Conservation (phyloP, 2,329 filamentous ascomycete species). For the Cytospora piceae region DNA sequence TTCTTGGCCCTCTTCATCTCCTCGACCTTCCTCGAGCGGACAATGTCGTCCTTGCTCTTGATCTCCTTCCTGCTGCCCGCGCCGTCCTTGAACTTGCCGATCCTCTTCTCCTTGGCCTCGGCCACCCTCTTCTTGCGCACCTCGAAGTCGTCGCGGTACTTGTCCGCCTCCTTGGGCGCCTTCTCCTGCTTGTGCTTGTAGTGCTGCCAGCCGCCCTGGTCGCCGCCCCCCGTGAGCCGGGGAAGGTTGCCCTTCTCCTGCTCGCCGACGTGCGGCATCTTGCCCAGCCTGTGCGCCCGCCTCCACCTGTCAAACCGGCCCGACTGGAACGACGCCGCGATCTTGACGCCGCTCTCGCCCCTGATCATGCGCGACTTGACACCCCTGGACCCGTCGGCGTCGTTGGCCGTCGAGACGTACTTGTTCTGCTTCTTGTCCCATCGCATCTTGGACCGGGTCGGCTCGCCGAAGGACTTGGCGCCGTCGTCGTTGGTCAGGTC, state of each 20-base stretch:
- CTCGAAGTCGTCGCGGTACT: conserved; percentile 87
- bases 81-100: conserved; percentile 74
- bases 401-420: conserved; percentile 89
- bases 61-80: conserved; percentile 77
- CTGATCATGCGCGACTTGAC: conserved; percentile 66
- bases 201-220: conserved; percentile 51
- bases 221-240: conserved; percentile 35
- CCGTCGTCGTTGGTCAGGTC: conserved; percentile 90
- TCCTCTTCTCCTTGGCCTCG: conserved; percentile 82
- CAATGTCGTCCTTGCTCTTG: conserved; percentile 80
- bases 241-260: conserved; percentile 59
- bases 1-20: conserved; percentile 86
- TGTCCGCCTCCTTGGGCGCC: conserved; percentile 93
- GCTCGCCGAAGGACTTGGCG: conserved; percentile 76
- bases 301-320: conserved; percentile 94
- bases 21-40: conserved; percentile 77
- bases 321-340: conserved; percentile 89
- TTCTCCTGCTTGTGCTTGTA: conserved; percentile 87
- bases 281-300: conserved; percentile 78
- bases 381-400: conserved; percentile 85
- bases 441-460: conserved; percentile 76
- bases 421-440: conserved; percentile 98
- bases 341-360: conserved; percentile 93
- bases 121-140: conserved; percentile 87
- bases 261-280: conserved; percentile 82